These are phyloP conservation scores for Aspergillus proliferans DNA, from an alignment of 2,329 filamentous ascomycete genomes.

Conservation along the genomic window DNA sequence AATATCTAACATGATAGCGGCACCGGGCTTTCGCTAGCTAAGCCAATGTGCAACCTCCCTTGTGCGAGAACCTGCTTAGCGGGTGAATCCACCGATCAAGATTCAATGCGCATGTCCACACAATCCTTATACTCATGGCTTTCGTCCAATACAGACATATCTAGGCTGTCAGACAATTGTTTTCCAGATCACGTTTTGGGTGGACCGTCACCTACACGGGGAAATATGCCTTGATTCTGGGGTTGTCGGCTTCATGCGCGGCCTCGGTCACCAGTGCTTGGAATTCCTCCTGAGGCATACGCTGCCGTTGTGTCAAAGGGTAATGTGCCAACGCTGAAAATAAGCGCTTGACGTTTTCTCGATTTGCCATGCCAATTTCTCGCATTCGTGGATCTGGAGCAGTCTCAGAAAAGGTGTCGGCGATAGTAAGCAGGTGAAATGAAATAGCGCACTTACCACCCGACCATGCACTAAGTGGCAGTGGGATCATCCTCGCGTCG, in stretches of 20 bases:
- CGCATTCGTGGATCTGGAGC: conserved; percentile 36
- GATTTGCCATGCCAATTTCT: conserved; percentile 37
- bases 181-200: background rate
- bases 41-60: too few relatives aligned
- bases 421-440: background rate
- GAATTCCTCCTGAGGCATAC: conserved; percentile 36
- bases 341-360: conserved; percentile 30
- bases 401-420: conserved; percentile 13
- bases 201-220: conserved; percentile 33
- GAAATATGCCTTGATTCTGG: conserved; percentile 39
- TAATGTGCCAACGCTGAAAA: conserved; percentile 39
- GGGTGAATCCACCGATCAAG: background rate
- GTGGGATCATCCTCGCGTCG: conserved; percentile 57
- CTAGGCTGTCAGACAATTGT: conserved; percentile 21
- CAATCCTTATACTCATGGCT: conserved; percentile 16
- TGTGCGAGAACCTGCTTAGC: too few relatives aligned
- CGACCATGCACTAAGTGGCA: conserved; percentile 66
- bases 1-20: too few relatives aligned
- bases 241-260: conserved; percentile 32
- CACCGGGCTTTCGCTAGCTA: too few relatives aligned
- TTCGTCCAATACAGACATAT: conserved; percentile 40
- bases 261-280: conserved; percentile 32
- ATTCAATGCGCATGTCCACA: background rate
- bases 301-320: conserved; percentile 38
- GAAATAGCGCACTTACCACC: conserved; percentile 45